Evolutionary conservation across 2,329 filamentous ascomycete genomes (phyloP), one percentile per base, ranked within the genome.

Genomic region (Rutstroemia sp.): DNA sequence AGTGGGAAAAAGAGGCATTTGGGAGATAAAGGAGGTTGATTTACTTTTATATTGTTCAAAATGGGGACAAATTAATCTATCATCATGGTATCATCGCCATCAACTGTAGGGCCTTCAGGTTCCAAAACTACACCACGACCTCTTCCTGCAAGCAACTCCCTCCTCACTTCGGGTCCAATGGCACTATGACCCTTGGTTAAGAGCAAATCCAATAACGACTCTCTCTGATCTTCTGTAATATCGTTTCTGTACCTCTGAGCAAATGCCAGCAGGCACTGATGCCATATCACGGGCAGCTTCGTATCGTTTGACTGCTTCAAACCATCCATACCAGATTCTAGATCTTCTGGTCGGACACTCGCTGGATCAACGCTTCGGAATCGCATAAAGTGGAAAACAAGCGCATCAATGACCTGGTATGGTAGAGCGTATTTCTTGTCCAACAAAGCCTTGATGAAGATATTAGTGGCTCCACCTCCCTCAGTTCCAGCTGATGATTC

Each of bases 371-470:
- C 79, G 53, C 81, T 87, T 37, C 89, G 81, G 76, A 96, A 96
- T 16, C 94, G 87, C 60, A 97, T 72, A 72, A 99, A 99, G 72
- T 99, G 92, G 76, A 97, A 97, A 9, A 99, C 94, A 1, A 97
- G 77, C 2, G 91, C 87, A 66, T 99, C 94, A 50, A 99, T 85
- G 54, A 96, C 92, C 72, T 95, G 92, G 75, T 88, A 96, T 0
- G 92, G 94, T 10, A 99, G 77, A 0, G 94, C 94, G 66, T 99
- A 97, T 70, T 95, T 95, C 80, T 99, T 99, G 73, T 96, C 92
- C 4, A 99, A 77, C 39, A 99, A 80, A 0, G 90, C 85, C 69
- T 90, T 90, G 74, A 99, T 95, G 73, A 99, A 95, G 65, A 96
- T 87, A 73, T 96, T 97, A 60, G 92, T 94, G 4, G 92, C 88